phyloP scores from a whole-genome alignment of 768 basidiomycete species.

The Postia placenta region DNA sequence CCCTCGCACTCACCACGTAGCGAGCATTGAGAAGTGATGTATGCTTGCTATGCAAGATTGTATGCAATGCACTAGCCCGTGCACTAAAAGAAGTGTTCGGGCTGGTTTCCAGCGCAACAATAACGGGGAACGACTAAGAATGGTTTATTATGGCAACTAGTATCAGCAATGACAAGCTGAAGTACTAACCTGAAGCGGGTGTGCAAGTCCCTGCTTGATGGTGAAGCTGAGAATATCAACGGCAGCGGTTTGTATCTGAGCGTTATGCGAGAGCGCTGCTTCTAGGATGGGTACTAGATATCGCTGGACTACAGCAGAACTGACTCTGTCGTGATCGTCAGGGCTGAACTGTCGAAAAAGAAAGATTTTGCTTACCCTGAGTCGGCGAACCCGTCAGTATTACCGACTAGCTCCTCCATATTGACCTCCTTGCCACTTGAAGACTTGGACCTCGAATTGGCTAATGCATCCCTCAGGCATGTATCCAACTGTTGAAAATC shows the following conservation, averaged over 20 bases:
- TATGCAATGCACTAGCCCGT: slow-evolving; percentile 76
- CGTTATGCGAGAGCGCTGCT: slow-evolving; percentile 67
- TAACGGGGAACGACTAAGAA: slow-evolving; percentile 78
- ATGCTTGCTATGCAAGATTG: slow-evolving; percentile 83
- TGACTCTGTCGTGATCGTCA: slow-evolving; percentile 51
- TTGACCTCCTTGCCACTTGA: slow-evolving; percentile 53
- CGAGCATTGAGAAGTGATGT: slow-evolving; percentile 84
- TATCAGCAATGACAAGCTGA: neutral
- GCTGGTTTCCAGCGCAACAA: slow-evolving; percentile 91
- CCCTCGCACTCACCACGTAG: slow-evolving; percentile 72
- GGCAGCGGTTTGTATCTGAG: slow-evolving; percentile 72
- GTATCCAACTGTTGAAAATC: no score
- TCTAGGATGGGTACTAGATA: slow-evolving; percentile 79
- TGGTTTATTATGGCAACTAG: neutral
- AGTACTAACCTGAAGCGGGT: slow-evolving; percentile 74
- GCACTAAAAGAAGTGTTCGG: slow-evolving; percentile 51
- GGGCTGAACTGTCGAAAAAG: neutral
- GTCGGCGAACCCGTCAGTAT: slow-evolving; percentile 93
- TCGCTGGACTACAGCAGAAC: slow-evolving; percentile 90
- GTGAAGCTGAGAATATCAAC: slow-evolving; percentile 91
- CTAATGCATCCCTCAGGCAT: no score
- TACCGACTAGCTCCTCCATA: slow-evolving; percentile 93
- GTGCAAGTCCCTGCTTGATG: slow-evolving; percentile 90
- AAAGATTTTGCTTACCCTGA: slow-evolving; percentile 63
- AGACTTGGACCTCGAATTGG: slow-evolving; percentile 36